Evolutionary conservation across 2,329 filamentous ascomycete genomes (phyloP), one percentile per base, ranked within the genome.

Genomic region (Zymoseptoria ardabiliae): DNA sequence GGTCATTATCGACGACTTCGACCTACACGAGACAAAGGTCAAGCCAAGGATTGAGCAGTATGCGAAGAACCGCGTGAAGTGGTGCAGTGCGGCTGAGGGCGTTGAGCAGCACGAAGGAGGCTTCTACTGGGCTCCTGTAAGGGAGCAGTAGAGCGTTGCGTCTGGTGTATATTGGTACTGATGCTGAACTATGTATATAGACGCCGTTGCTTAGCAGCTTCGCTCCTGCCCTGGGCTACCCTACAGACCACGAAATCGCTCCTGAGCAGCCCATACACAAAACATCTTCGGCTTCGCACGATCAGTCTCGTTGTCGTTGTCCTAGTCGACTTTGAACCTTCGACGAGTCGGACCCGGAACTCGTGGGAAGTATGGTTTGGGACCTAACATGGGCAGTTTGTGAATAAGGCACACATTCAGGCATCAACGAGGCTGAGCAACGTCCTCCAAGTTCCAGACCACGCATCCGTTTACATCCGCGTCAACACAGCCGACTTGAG

Each of bases 1-100:
- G n/a, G n/a, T n/a, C n/a, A n/a, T n/a, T n/a, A n/a, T 87, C 1
- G 84, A 87, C 67, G 84, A 87, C 71, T 83, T 85, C 54, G 70
- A 68, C 55, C 67, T 87, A 53, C 76, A 79, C 41, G 82, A 86
- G 72, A 82, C 78, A 0, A 80, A 77, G 66, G 67, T 87, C 64
- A 80, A 72, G 66, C 84, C 84, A 0, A 69, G 66, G 59, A 60
- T 76, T 0, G 84, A 86, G 73, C 73, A 77, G 52, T 86, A 78
- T 68, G 71, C 72, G 0, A 77, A 82, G 69, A 73, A 79, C 58
- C 72, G 82, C 2, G 81, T 81, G 2, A 65, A 54, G 41, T 35
- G 55, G 28, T 57, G 50, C 50, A 58, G 51, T 21, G 55, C 35
- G 8, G 56, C 51, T 6, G 48, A 53, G 22, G 51, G 51, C 22